A percentile compares a stretch with the other conserved stretches of the same genome.
Evolutionary conservation across 495 filamentous ascomycete species (phyloP).

Genomic region (Tuber indicum): DNA sequence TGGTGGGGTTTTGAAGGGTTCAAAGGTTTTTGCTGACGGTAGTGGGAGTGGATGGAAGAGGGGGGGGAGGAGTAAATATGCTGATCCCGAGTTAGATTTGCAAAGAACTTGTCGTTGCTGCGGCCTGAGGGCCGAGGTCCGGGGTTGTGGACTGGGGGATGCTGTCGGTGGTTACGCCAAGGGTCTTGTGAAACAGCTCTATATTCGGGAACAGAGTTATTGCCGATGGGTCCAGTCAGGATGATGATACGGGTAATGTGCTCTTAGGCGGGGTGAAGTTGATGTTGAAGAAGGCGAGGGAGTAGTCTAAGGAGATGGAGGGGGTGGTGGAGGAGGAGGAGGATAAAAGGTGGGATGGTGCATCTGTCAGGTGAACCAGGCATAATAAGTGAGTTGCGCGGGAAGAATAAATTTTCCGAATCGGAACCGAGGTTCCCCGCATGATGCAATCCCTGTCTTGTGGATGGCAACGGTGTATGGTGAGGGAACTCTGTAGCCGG

Average conservation of each 20-base stretch:
- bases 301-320: too few species aligned
- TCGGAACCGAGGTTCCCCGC: not conserved
- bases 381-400: not conserved
- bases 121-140: not conserved
- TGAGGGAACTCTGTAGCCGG: too few species aligned
- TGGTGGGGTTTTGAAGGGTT: not conserved
- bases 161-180: not conserved
- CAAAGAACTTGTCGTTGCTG: not conserved
- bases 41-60: not conserved
- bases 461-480: not conserved
- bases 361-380: not conserved
- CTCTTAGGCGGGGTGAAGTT: not conserved
- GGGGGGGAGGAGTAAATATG: not conserved
- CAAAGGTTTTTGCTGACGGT: not conserved
- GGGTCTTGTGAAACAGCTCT: not conserved
- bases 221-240: not conserved
- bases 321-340: not conserved
- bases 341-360: not conserved
- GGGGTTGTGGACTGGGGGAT: not conserved
- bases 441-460: not conserved
- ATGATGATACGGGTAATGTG: not conserved
- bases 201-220: not conserved
- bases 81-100: not conserved
- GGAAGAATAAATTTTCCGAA: not conserved
- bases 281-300: not conserved